phyloP scores from a whole-genome alignment of 2,329 filamentous ascomycete genomes.

The Basipetospora sp. region DNA sequence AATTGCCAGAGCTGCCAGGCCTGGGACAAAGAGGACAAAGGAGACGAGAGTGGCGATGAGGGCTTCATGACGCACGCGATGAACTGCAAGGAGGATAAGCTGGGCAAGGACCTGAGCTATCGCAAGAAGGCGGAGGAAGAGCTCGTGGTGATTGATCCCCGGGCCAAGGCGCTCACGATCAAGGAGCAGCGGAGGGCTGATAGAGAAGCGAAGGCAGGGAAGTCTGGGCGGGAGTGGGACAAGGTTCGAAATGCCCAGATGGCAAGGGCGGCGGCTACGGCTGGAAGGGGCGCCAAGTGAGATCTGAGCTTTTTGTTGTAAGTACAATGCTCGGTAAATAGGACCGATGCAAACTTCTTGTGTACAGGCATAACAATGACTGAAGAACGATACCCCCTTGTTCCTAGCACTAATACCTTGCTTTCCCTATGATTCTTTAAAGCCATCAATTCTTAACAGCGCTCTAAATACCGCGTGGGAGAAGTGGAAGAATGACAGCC shows the following conservation, averaged over 20 bases:
- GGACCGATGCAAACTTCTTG: too few species aligned
- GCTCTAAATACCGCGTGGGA: too few species aligned
- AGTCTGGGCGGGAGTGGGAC: conserved; percentile 44
- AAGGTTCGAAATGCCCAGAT: conserved; percentile 40
- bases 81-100: conserved; percentile 72
- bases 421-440: too few species aligned
- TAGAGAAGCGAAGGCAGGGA: conserved; percentile 36
- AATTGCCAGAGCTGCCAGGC: conserved; percentile 83
- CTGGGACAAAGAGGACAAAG: conserved; percentile 50
- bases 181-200: conserved; percentile 48
- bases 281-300: conserved; percentile 42
- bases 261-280: conserved; percentile 36
- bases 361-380: too few species aligned
- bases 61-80: conserved; percentile 80
- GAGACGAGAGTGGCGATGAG: conserved; percentile 40
- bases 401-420: too few species aligned
- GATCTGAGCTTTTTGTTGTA: not conserved
- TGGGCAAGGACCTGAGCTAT: conserved; percentile 85
- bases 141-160: conserved; percentile 79
- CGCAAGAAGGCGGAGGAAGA: conserved; percentile 85
- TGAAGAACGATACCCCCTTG: too few species aligned
- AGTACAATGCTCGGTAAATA: not conserved
- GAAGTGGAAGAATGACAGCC: too few species aligned
- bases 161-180: conserved; percentile 64
- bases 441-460: too few species aligned